Percentiles rank a stretch among this genome's conserved stretches.
Conservation (phyloP, 2,329 filamentous ascomycete species). For the Aureobasidium sp. region DNA sequence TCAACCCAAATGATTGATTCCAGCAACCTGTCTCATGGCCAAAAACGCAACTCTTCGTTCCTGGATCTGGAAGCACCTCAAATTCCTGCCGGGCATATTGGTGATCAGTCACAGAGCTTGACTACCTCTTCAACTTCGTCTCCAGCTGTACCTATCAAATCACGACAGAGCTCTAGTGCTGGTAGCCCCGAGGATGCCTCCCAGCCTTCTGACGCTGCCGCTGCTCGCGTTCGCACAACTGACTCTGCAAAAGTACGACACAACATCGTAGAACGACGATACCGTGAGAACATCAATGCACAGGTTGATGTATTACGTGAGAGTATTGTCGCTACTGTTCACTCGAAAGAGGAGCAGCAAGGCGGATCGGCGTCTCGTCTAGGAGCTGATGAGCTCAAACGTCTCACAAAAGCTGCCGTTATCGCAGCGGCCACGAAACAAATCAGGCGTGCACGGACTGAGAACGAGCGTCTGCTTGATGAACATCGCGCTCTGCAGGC, state of each 20-base stretch:
- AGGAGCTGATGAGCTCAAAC: conserved; percentile 26
- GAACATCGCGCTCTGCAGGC: conserved; percentile 34
- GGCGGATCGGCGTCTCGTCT: conserved; percentile 28
- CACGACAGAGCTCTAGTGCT: conserved; percentile 11
- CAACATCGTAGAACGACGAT: conserved; percentile 42
- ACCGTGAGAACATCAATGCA: conserved; percentile 41
- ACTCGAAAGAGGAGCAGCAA: conserved; percentile 38
- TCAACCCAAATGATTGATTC: background rate
- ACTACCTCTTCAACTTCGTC: background rate
- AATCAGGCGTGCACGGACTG: conserved; percentile 41
- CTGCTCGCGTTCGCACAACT: conserved; percentile 5
- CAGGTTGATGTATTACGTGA: conserved; percentile 38
- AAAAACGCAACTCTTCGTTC: conserved; percentile 9
- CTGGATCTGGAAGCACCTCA: background rate
- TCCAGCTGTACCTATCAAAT: background rate
- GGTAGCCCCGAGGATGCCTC: background rate
- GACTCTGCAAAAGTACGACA: conserved; percentile 23
- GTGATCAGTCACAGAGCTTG: background rate
- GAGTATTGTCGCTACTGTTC: conserved; percentile 22
- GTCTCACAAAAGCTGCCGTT: conserved; percentile 40
- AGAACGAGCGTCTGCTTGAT: conserved; percentile 34
- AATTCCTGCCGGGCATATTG: too few species aligned
- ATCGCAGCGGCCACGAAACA: conserved; percentile 40
- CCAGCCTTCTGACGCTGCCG: background rate
- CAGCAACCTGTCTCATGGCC: background rate